Conservation (phyloP, 1,284 basidiomycete species). For the Neotropicomus parvogracilis region DNA sequence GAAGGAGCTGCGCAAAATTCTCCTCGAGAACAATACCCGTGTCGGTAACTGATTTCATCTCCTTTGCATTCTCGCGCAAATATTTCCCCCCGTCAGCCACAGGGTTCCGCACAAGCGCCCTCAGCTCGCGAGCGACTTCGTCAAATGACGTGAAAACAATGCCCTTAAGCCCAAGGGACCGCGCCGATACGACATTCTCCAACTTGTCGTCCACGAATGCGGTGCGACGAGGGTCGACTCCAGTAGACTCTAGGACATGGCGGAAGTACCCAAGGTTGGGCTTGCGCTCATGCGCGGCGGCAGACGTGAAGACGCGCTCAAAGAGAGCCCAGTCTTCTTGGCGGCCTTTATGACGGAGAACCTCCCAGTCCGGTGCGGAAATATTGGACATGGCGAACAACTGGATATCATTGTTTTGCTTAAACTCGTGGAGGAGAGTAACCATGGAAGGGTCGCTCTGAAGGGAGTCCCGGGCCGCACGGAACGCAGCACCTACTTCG, state of each 20-base stretch:
- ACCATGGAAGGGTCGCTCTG: conserved; percentile 16
- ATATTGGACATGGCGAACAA: conserved; percentile 28
- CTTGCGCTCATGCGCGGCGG: conserved; percentile 20
- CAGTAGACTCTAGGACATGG: conserved; percentile 19
- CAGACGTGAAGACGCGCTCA: conserved; percentile 24
- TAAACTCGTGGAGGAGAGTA: conserved; percentile 18
- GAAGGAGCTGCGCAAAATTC: conserved; percentile 24
- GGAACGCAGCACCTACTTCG: conserved; percentile 12
- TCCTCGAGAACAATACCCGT: conserved; percentile 20
- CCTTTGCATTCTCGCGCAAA: conserved; percentile 13
- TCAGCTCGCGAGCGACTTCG: conserved; percentile 16
- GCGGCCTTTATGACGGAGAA: conserved; percentile 11
- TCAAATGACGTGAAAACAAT: conserved; percentile 23
- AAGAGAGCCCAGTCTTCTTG: conserved; percentile 25
- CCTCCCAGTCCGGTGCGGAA: conserved; percentile 24
- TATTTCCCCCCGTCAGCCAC: conserved; percentile 17
- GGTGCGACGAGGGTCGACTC: conserved; percentile 21
- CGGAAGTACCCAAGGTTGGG: conserved; percentile 25
- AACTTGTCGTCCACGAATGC: conserved; percentile 24
- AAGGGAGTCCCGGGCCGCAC: conserved; percentile 10
- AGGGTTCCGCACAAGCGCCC: conserved; percentile 20
- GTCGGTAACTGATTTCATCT: conserved; percentile 21
- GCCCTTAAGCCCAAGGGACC: conserved; percentile 22
- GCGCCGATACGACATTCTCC: conserved; percentile 23
- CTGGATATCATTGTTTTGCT: not conserved